Percentiles rank a stretch among this genome's conserved stretches.
Evolutionary conservation across 2,329 filamentous ascomycete species (phyloP).

Genomic region (Arthroderma sp.): DNA sequence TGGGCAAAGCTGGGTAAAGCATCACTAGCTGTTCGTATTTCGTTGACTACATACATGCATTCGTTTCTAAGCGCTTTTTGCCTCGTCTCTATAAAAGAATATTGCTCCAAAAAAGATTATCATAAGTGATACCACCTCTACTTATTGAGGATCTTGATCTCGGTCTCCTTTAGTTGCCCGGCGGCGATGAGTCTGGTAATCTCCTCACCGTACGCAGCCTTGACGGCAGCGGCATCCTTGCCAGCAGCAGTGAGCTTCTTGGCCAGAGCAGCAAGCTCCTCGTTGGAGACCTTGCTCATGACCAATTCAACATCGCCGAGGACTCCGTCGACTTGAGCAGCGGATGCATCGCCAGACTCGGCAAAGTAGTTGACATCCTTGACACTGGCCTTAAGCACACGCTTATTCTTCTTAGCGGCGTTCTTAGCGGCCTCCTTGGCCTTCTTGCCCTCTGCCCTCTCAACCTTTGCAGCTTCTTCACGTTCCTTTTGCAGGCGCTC

Average conservation of each 20-base stretch:
- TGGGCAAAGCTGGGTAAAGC: too few species aligned
- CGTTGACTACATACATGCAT: too few species aligned
- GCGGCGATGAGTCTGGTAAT: slow-evolving; percentile 62
- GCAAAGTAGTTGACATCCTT: slow-evolving; percentile 98
- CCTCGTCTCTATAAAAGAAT: too few species aligned
- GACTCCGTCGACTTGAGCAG: slow-evolving; percentile 66
- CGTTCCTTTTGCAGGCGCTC: slow-evolving; percentile 68
- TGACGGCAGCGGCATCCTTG: slow-evolving; percentile 73
- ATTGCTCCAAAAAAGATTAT: too few species aligned
- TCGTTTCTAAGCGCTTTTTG: too few species aligned
- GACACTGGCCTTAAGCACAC: slow-evolving; percentile 80
- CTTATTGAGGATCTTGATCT: slow-evolving; percentile 47
- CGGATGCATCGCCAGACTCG: slow-evolving; percentile 53
- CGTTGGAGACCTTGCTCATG: slow-evolving; percentile 76
- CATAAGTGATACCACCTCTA: neutral
- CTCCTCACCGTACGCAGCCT: slow-evolving; percentile 67
- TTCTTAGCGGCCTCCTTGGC: slow-evolving; percentile 98
- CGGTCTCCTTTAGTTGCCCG: slow-evolving; percentile 76
- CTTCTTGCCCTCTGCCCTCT: slow-evolving; percentile 80
- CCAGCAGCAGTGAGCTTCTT: slow-evolving; percentile 62
- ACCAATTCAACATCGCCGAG: slow-evolving; percentile 76
- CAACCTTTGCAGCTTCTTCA: slow-evolving; percentile 72
- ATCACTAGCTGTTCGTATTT: too few species aligned
- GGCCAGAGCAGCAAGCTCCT: slow-evolving; percentile 77
- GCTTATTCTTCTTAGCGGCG: slow-evolving; percentile 99